Evolutionary conservation across 345 rosid genomes (phyloP), one percentile per base, ranked within the genome.

Genomic region (Pugionium dolabratum): DNA sequence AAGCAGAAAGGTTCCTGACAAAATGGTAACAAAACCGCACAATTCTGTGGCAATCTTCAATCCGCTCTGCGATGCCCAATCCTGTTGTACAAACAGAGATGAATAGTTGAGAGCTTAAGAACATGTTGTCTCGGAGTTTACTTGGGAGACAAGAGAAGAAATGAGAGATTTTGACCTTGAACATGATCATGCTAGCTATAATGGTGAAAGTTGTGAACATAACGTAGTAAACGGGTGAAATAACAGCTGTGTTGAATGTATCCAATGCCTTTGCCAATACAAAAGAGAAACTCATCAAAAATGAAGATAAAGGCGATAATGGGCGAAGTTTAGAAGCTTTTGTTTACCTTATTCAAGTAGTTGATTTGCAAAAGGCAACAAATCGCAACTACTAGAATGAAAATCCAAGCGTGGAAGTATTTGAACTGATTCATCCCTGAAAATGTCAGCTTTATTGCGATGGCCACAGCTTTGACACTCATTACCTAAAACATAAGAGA

Each of bases 131-230:
- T n/a, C 31, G 41, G 42, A 63, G 39, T 57, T 69, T 35, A 33
- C 61, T 57, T 61, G 49, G 10, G 6, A 72, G 28, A 52, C 28
- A 57, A 69, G 46, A 42, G 2, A 55, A 18, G 9, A 39, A 18
- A 2, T 7, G 58, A 41, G n/a, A 43, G 9, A 34, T 2, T n/a
- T 26, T 48, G 71, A 86, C 97, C 97, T 93, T 93, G 77, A 93
- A 93, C 98, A 90, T 93, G 75, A 90, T 88, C 82, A 86, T 83
- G 75, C 97, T 93, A 70, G 98, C 98, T 66, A 90, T 40, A 43
- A 90, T 93, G 52, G 98, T 93, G 68, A 93, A 72, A 3, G 86
- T 75, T 28, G 98, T 90, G 70, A 93, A 93, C 90, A 85, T 85
- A 55, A 93, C 97, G 49, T 86, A 90, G 82, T 90, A 93, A 26